Conservation (phyloP, 805 yeast genomes). For the Kuraishia floccosa region DNA sequence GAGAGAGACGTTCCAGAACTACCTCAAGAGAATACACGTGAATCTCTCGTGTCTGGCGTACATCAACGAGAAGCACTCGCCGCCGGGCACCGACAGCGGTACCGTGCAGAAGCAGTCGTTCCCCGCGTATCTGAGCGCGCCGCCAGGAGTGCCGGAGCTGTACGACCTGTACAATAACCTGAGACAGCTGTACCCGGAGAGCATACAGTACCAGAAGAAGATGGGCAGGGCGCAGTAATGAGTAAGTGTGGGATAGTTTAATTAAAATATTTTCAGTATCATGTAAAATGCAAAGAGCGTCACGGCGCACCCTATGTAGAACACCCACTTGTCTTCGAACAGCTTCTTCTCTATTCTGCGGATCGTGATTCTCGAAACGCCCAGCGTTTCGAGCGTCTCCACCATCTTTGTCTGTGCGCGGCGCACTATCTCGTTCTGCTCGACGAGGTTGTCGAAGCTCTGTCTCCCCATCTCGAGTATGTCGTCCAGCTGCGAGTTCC, state of each 20-base stretch:
- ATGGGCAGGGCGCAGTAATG: too few species aligned
- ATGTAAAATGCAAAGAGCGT: slow-evolving; percentile 58
- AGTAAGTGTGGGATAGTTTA: too few species aligned
- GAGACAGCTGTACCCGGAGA: slow-evolving; percentile 43
- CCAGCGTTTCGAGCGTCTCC: slow-evolving; percentile 65
- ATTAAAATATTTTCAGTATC: slow-evolving; percentile 37
- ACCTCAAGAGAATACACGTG: slow-evolving; percentile 22
- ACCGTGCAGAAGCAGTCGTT: slow-evolving; percentile 17
- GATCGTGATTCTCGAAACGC: slow-evolving; percentile 80
- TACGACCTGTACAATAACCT: slow-evolving; percentile 32
- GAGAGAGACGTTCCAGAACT: slow-evolving; percentile 19
- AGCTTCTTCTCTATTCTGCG: slow-evolving; percentile 71
- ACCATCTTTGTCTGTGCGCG: slow-evolving; percentile 54
- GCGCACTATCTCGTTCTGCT: slow-evolving; percentile 65
- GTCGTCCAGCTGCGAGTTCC: slow-evolving; percentile 78
- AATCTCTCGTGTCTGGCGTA: slow-evolving; percentile 24
- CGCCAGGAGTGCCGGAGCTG: slow-evolving; percentile 44
- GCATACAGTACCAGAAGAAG: slow-evolving; percentile 28
- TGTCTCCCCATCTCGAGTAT: slow-evolving; percentile 82
- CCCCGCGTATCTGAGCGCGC: slow-evolving; percentile 43
- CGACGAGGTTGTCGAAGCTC: slow-evolving; percentile 77
- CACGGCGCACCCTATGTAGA: slow-evolving; percentile 60
- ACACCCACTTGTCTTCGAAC: slow-evolving; percentile 75
- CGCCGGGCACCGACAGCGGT: slow-evolving; percentile 10
- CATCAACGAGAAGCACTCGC: slow-evolving; percentile 21